A percentile compares a stretch with the other conserved stretches of the same genome.
These are phyloP conservation scores for Craterostigma plantagineum DNA, from an alignment of 257 asterid genomes.

Conservation along the genomic window DNA sequence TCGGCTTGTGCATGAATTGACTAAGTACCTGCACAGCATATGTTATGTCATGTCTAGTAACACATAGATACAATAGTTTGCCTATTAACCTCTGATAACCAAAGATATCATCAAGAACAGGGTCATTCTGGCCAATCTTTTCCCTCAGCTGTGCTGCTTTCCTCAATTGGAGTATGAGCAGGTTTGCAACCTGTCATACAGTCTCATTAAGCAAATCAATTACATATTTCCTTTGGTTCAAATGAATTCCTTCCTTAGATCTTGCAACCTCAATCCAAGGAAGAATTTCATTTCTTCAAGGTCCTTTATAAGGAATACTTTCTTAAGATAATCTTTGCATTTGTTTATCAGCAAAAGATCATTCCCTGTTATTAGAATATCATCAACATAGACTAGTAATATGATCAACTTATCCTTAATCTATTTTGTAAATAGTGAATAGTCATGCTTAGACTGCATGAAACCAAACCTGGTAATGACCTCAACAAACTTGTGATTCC, in stretches of 20 bases:
- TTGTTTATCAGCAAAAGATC: no score
- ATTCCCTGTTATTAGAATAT: not conserved
- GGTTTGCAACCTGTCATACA: not conserved
- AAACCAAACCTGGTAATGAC: not conserved
- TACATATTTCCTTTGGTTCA: not conserved
- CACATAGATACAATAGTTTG: no score
- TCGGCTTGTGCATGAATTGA: no score
- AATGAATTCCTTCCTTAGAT: not conserved
- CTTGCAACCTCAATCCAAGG: not conserved
- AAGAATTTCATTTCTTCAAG: not conserved
- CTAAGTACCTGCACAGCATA: no score
- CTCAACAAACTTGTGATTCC: not conserved
- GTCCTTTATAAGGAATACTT: not conserved
- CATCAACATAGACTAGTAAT: not conserved
- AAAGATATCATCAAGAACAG: not conserved
- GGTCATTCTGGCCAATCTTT: not conserved
- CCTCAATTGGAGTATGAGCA: not conserved
- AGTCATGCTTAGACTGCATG: not conserved
- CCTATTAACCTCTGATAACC: not conserved
- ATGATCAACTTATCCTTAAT: not conserved
- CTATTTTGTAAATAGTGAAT: not conserved
- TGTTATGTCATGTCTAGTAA: no score
- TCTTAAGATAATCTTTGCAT: no score
- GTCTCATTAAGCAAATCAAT: not conserved
- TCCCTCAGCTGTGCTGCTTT: not conserved